A percentile compares a stretch with the other conserved stretches of the same genome.
Evolutionary conservation across 441 rosid genomes (phyloP).

Genomic region (Pelargonium citronellum): DNA sequence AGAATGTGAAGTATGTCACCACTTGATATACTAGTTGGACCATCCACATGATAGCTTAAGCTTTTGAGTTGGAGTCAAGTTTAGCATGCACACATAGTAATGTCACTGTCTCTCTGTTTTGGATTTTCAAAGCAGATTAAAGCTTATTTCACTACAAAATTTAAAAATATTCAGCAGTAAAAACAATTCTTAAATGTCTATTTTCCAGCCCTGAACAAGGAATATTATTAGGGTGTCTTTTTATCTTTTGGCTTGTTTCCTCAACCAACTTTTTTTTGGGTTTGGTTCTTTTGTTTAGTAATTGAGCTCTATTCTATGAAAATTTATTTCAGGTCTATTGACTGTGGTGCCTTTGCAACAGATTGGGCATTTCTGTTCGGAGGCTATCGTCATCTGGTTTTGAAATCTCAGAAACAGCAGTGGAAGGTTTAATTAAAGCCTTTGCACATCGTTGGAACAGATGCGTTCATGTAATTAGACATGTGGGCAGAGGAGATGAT

Average conservation of each 20-base stretch:
- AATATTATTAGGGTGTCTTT: background rate
- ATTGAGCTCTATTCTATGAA: background rate
- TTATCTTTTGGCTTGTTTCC: slow-evolving; percentile 3
- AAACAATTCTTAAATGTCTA: background rate
- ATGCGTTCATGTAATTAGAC: slow-evolving; percentile 30
- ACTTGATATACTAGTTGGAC: too few relatives aligned
- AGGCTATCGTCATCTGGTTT: slow-evolving; percentile 48
- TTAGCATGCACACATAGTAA: too few relatives aligned
- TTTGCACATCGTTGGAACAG: slow-evolving; percentile 54
- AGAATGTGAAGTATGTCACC: too few relatives aligned
- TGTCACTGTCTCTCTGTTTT: too few relatives aligned
- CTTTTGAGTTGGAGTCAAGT: too few relatives aligned
- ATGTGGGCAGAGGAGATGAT: slow-evolving; percentile 54
- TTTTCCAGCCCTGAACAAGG: background rate
- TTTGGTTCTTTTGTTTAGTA: slow-evolving; percentile 7
- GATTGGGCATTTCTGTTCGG: slow-evolving; percentile 44
- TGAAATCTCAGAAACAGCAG: slow-evolving; percentile 42
- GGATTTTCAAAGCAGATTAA: too few relatives aligned
- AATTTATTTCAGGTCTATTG: slow-evolving; percentile 15
- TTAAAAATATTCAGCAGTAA: background rate
- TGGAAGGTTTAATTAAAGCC: slow-evolving; percentile 42
- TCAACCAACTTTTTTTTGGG: background rate
- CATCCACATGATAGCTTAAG: too few relatives aligned
- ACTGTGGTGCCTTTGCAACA: slow-evolving; percentile 29
- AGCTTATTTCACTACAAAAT: too few relatives aligned